Base-by-base conservation (phyloP, 345 rosid genomes). In the Gossypium anomalum region DNA sequence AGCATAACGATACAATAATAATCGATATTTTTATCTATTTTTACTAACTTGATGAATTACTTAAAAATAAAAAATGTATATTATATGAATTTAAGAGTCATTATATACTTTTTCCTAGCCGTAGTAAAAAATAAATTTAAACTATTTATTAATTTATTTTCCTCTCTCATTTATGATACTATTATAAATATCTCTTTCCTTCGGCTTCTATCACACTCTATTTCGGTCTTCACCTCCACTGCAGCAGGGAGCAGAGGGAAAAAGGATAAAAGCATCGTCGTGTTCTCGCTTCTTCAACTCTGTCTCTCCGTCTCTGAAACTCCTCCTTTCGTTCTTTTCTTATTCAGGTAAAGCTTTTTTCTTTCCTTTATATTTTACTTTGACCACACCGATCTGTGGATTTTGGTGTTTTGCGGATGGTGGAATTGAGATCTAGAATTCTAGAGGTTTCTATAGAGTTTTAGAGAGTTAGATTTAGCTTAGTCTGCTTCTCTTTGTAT, bases 381-480 rank as follows among this genome's bases (percentile, higher is more conserved):
- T 17, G 15, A 67, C 10, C 25, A 34, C 14, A 17, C 63, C 65
- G 80, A 71, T 80, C 78, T 72, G 45, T 45, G 38, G 68, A 25
- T 25, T 80, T 68, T 76, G 65, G 65, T 72, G 12, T 16, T 48
- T 70, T 68, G 41, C 68, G 38, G 71, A 4, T 23, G 23, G 1
- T 66, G 62, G 38, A 53, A 61, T 57, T 78, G 71, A 80, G 87
- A 84, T 82, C 83, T 82, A 53, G 27, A 8, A 27, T 29, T 69
- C 45, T 27, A 25, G 41, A n/a, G 9, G 23, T 49, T 49, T 66
- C 70, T 13, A 11, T 7, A 19, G 49, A 66, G 55, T 51, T 51
- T 53, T 52, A 16, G 14, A 69, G 43, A 69, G 59, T 51, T 52
- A 10, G 25, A 9, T 17, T 51, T 69, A 9, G 73, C 45, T 51